Evolutionary conservation across 495 filamentous ascomycete genomes (phyloP), one percentile per base, ranked within the genome.

Genomic region (Paragyromitra xinjiangensis): DNA sequence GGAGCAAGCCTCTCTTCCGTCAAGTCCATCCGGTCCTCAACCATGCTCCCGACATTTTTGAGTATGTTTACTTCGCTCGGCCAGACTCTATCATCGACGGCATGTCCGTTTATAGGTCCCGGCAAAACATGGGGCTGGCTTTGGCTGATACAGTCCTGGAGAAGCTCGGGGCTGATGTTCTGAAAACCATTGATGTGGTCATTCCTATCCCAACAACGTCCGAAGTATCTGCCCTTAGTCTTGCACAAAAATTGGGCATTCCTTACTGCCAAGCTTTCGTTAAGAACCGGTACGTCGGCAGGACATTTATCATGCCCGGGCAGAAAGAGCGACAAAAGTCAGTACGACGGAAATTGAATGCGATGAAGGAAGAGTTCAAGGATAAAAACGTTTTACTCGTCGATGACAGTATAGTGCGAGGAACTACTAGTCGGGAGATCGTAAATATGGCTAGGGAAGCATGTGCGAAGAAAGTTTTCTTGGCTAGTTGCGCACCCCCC

Each of bases 221-320:
- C 0, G 95, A 94, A 67, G 96, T 92, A 0, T 92, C 93, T 3
- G 95, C 95, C 0, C 89, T 92, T 7, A 89, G 89, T 58, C 90
- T 98, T 7, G 91, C 96, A 16, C 89, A 92, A 80, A 86, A 88
- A 48, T 85, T 98, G 39, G 88, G 91, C 74, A 95, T 92, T 75
- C 92, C 93, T 2, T 96, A 93, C 83, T 92, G 89, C 72, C 93
- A 93, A 78, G 93, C 89, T 11, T 94, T 97, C 77, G 91, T 97
- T 72, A 98, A 97, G 88, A 98, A 98, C 84, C 90, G 95, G 63
- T 98, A 98, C 83, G 92, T 98, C 62, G 96, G 94, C 87, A 91
- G 95, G 45, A 97, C 95, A 0, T 98, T 97, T 83, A 97, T 98
- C 83, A 94, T 97, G 91, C 94, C 94, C 8, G 91, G 90, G 42